A percentile compares a stretch with the other conserved stretches of the same genome.
phyloP scores from a whole-genome alignment of 306 rosid genomes.

The Quercus glauca region DNA sequence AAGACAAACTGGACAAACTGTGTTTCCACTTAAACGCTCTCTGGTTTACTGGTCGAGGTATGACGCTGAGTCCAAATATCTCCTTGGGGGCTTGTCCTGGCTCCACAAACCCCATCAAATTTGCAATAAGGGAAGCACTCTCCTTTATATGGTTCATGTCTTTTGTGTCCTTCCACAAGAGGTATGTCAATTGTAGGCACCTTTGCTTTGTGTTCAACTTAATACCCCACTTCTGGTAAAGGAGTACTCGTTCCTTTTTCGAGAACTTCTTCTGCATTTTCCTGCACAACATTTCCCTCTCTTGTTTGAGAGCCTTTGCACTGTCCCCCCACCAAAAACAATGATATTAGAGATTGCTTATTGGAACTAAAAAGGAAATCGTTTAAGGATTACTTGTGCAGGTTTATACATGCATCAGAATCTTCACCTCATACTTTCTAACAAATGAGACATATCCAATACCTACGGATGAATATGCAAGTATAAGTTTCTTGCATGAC shows the following conservation, averaged over 20 bases:
- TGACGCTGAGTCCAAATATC: slow-evolving; percentile 57
- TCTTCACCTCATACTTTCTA: neutral
- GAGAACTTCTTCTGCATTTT: slow-evolving; percentile 60
- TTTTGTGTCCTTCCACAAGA: slow-evolving; percentile 54
- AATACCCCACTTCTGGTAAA: slow-evolving; percentile 69
- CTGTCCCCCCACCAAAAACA: slow-evolving; percentile 26
- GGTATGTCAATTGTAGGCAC: slow-evolving; percentile 61
- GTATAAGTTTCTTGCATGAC: too few relatives aligned
- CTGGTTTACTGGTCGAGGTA: slow-evolving; percentile 26
- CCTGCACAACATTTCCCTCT: slow-evolving; percentile 81
- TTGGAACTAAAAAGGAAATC: neutral
- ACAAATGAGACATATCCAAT: too few relatives aligned
- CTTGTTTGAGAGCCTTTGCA: slow-evolving; percentile 52
- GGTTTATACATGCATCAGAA: too few relatives aligned
- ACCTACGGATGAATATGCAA: too few relatives aligned
- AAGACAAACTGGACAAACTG: slow-evolving; percentile 37
- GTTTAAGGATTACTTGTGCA: neutral
- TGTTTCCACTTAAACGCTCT: slow-evolving; percentile 46
- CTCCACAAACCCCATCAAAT: slow-evolving; percentile 60
- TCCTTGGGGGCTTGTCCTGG: slow-evolving; percentile 48
- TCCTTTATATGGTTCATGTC: slow-evolving; percentile 55
- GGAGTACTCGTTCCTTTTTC: slow-evolving; percentile 52
- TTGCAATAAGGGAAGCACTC: slow-evolving; percentile 77
- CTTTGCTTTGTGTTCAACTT: slow-evolving; percentile 61
- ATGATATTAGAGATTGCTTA: neutral